Base-by-base conservation (phyloP, 139 green algal genomes). In the Chlorella sp. region DNA sequence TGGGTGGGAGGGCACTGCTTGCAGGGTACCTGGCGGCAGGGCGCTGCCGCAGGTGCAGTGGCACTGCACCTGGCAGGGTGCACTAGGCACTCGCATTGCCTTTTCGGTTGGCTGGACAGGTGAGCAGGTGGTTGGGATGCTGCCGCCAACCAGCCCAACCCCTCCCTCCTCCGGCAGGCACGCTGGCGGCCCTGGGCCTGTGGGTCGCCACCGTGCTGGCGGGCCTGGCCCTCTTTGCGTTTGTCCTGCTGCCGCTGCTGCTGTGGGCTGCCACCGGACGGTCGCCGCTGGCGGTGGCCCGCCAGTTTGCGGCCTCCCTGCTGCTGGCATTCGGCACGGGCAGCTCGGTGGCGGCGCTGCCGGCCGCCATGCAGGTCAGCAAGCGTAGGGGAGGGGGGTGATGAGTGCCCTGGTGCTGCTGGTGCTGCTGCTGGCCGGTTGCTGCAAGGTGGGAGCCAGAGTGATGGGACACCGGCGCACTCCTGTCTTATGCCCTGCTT, bases 241-340 rank as follows among this genome's bases (percentile, higher is more conserved):
- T 60, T 1, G 32, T 87, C 6, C 26, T 93, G 15, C 80, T 94
- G 85, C 91, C 91, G 17, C 63, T 62, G 21, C 32, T 85, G 67
- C 78, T 93, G 30, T 88, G 71, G 69, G 56, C 39, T 6, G 44
- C 65, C 44, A 94, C 91, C 21, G 60, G 91, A 23, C 39, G 70
- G 0, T 85, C 65, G 6, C 90, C 90, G 25, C 51, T 86, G 44
- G 32, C 26, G 0, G 41, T 67, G 21, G 25, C 82, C 2, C 55
- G 47, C 2, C 78, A 36, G 32, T 90, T 89, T 55, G 84, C 79
- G 11, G 83, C 86, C 32, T 84, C 91, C 16, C 84, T 95, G 21
- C 79, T 85, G 17, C 56, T 91, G 62, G 92, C 87, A 0, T 94
- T 95, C 69, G 92, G 91, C 41, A 94, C 91, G 4, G 82, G 83